Evolutionary conservation across 202 grass and related monocot genomes (phyloP).

Genomic region (Dendrocalamus latiflorus): DNA sequence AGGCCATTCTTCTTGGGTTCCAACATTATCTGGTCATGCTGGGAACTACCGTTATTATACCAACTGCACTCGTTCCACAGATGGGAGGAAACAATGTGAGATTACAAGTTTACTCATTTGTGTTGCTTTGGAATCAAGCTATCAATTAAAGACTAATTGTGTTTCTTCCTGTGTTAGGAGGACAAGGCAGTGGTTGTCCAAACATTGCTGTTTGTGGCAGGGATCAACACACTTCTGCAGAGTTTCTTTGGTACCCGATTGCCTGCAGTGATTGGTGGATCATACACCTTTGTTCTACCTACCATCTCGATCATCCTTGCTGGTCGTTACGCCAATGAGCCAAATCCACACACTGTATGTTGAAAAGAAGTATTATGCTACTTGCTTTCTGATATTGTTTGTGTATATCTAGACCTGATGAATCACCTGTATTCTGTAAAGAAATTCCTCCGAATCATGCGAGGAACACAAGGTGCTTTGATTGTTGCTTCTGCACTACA

Average conservation of each 20-base stretch:
- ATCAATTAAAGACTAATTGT: neutral
- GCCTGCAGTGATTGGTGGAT: constrained; percentile 88
- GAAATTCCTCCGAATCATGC: constrained; percentile 94
- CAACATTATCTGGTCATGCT: constrained; percentile 98
- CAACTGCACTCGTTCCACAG: constrained; percentile 95
- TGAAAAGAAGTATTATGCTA: neutral
- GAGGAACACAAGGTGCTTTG: constrained; percentile 93
- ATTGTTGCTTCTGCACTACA: constrained; percentile 95
- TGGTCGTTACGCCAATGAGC: constrained; percentile 72
- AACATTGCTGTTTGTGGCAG: constrained; percentile 84
- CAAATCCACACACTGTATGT: constrained; percentile 69
- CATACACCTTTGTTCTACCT: constrained; percentile 89
- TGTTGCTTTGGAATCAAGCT: neutral
- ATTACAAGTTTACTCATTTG: neutral
- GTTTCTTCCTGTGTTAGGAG: constrained; percentile 47
- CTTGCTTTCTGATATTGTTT: constrained; percentile 3
- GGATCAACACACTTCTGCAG: constrained; percentile 91
- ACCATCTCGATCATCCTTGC: constrained; percentile 96
- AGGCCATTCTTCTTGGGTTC: constrained; percentile 95
- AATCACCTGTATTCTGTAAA: constrained; percentile 24
- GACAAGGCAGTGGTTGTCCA: constrained; percentile 95
- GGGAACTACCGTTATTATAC: constrained; percentile 95
- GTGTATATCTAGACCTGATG: constrained; percentile 28
- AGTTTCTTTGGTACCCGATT: constrained; percentile 88
- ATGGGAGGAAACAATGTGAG: constrained; percentile 99